These are phyloP conservation scores for Echium plantagineum DNA, from an alignment of 257 asterid genomes.

Conservation along the genomic window DNA sequence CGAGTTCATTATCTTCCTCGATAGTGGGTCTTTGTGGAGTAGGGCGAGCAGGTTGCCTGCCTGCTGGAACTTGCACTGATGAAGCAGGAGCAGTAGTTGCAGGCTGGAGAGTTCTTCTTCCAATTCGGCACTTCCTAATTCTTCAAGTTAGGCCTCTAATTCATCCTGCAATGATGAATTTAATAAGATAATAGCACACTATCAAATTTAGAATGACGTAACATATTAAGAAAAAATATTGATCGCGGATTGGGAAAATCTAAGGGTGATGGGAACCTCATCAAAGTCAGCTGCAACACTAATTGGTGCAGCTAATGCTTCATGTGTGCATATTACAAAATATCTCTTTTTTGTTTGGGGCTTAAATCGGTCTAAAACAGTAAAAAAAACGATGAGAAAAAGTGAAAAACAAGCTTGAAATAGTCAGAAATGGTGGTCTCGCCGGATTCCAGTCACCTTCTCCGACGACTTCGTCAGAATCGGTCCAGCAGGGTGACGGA, in stretches of 20 bases:
- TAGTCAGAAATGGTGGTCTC: too few relatives aligned
- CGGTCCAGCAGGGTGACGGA: too few relatives aligned
- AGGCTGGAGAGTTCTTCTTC: conserved; percentile 29
- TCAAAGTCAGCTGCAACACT: conserved; percentile 62
- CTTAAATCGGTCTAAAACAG: too few relatives aligned
- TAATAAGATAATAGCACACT: background rate
- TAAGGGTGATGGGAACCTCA: conserved; percentile 26
- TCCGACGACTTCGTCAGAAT: too few relatives aligned
- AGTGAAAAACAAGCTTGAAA: too few relatives aligned
- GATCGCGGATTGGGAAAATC: background rate
- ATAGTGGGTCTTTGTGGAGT: conserved; percentile 15
- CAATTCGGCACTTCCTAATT: conserved; percentile 23
- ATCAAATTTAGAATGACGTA: background rate
- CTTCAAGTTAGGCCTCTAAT: conserved; percentile 35
- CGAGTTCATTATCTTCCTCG: conserved; percentile 30
- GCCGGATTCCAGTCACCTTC: too few relatives aligned
- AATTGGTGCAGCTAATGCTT: conserved; percentile 65
- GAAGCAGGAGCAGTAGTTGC: conserved; percentile 25
- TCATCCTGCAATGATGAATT: conserved; percentile 46
- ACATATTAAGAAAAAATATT: background rate
- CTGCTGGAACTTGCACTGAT: conserved; percentile 22
- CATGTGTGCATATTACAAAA: too few relatives aligned
- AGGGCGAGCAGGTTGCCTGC: conserved; percentile 20
- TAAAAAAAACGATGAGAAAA: too few relatives aligned
- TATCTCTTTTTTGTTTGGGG: too few relatives aligned